Evolutionary conservation across 257 asterid species (phyloP).

Genomic region (Ligustrum vulgare): DNA sequence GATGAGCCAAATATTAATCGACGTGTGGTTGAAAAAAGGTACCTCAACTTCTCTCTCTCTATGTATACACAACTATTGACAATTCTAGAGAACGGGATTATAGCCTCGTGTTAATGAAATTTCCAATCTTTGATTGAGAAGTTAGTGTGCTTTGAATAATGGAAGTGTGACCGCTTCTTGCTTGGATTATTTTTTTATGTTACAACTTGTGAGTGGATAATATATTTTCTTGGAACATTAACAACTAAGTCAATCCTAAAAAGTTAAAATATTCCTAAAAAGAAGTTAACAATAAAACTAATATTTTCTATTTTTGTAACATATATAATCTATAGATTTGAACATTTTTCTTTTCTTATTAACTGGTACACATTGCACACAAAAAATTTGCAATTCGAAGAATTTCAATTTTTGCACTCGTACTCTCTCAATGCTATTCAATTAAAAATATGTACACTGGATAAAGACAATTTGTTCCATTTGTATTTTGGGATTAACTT

Average conservation of each 20-base stretch:
- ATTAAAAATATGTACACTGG: no score
- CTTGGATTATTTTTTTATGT: not conserved
- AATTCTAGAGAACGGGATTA: not conserved
- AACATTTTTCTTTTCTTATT: not conserved
- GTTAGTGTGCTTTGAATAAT: not conserved
- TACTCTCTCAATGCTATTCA: no score
- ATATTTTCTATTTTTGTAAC: not conserved
- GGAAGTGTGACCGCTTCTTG: not conserved
- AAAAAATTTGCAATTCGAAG: not conserved
- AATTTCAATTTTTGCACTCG: no score
- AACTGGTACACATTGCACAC: not conserved
- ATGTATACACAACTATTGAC: not conserved
- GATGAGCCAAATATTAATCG: no score
- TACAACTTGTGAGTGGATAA: not conserved
- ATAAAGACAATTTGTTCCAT: no score
- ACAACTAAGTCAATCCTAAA: no score
- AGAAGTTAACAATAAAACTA: no score
- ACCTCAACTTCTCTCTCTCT: not conserved
- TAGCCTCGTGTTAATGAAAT: not conserved
- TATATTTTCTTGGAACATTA: no score
- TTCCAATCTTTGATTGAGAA: not conserved
- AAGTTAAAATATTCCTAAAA: no score
- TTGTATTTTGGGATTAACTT: no score
- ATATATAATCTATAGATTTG: no score
- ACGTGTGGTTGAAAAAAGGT: no score